phyloP scores from a whole-genome alignment of 176 grass and related monocot genomes.

The Lolium perenne region DNA sequence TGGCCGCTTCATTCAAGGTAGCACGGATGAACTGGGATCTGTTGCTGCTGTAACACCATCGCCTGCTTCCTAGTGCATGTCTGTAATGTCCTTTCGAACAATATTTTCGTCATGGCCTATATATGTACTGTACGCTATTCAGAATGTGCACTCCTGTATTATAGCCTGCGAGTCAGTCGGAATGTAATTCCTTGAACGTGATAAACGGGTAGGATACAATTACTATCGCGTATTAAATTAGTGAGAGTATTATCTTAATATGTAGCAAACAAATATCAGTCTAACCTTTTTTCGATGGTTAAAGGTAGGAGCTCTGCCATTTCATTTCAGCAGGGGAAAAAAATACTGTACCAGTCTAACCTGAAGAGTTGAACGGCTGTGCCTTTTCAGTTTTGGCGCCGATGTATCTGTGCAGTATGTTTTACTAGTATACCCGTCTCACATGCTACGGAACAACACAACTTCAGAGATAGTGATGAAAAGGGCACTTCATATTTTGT shows the following conservation, averaged over 20 bases:
- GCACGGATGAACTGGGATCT: neutral
- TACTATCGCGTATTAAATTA: neutral
- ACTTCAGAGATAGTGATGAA: too few species aligned
- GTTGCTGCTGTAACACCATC: neutral
- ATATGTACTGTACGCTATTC: conserved; percentile 5
- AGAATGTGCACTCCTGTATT: neutral
- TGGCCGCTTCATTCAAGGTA: neutral
- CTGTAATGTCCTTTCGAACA: conserved; percentile 17
- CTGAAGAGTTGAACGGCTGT: neutral
- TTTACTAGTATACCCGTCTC: too few species aligned
- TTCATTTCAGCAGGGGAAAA: too few species aligned
- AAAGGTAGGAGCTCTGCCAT: too few species aligned
- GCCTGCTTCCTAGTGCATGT: neutral
- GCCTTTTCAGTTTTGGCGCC: neutral
- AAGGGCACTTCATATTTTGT: too few species aligned
- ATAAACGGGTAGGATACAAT: neutral
- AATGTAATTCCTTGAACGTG: neutral
- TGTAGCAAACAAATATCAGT: neutral
- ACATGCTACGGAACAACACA: too few species aligned
- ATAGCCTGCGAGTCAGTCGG: neutral
- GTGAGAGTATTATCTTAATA: neutral
- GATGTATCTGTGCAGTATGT: neutral
- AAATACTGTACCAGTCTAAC: neutral
- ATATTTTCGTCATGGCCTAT: neutral
- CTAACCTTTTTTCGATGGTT: too few species aligned